Conservation (phyloP, 306 rosid genomes). For the Begonia peltatifolia region DNA sequence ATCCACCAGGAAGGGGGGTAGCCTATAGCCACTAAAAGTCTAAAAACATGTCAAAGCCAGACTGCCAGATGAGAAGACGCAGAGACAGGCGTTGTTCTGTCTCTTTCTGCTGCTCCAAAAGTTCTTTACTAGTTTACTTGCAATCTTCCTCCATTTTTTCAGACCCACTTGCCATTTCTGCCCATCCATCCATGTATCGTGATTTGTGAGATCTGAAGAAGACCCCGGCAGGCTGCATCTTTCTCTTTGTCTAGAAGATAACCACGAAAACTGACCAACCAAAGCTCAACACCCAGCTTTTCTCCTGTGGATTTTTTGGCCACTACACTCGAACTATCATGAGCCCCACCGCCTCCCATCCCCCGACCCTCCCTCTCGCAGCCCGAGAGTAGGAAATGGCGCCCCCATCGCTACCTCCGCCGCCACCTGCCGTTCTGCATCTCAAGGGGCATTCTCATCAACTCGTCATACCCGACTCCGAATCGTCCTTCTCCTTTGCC, state of each 20-base stretch:
- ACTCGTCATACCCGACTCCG: conserved; percentile 26
- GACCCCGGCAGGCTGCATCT: background rate
- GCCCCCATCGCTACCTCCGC: conserved; percentile 11
- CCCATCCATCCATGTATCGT: no score
- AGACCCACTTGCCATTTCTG: no score
- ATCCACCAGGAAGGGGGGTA: no score
- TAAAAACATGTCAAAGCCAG: no score
- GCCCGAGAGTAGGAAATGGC: conserved; percentile 12
- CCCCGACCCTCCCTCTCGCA: conserved; percentile 31
- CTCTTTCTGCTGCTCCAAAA: no score
- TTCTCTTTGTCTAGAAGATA: background rate
- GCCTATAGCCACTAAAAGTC: no score
- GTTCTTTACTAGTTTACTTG: no score
- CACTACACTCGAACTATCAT: conserved; percentile 71
- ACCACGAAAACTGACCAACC: conserved; percentile 68
- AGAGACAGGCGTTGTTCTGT: no score
- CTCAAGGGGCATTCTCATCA: conserved; percentile 8
- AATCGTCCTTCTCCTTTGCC: conserved; percentile 55
- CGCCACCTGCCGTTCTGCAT: background rate
- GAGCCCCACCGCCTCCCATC: conserved; percentile 58
- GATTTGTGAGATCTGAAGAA: no score
- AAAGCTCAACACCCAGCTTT: conserved; percentile 79
- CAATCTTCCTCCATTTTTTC: no score
- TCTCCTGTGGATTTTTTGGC: conserved; percentile 88
- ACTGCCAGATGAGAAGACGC: no score